Conservation (phyloP, 108 stramenopile species). For the Nannochloropsis salina region DNA sequence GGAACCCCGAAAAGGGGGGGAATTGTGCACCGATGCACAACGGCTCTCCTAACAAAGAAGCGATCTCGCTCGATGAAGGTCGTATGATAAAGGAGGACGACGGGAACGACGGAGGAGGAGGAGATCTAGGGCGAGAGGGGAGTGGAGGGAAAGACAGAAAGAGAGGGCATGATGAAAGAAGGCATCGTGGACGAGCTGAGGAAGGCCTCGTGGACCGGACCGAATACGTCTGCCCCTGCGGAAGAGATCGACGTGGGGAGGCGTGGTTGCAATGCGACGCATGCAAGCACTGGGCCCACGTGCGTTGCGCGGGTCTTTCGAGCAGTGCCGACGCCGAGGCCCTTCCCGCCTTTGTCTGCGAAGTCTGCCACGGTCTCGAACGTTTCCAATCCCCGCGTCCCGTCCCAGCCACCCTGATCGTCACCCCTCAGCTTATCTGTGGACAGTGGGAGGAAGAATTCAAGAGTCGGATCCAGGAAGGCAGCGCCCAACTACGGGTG, state of each 20-base stretch:
- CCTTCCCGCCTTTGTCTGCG: background rate
- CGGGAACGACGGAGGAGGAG: background rate
- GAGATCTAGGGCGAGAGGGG: background rate
- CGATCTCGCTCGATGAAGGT: background rate
- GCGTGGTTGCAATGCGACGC: background rate
- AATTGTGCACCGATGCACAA: no score
- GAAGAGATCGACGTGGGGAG: background rate
- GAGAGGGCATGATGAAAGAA: background rate
- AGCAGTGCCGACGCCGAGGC: background rate
- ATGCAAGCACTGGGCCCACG: constrained; percentile 1
- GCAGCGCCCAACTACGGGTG: constrained; percentile 22
- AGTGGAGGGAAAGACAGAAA: background rate
- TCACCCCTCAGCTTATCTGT: constrained; percentile 35
- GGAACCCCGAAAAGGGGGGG: no score
- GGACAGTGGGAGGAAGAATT: constrained; percentile 39
- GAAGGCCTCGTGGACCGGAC: background rate
- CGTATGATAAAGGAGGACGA: background rate
- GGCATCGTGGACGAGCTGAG: background rate
- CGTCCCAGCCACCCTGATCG: constrained; percentile 36
- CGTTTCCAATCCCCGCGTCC: background rate
- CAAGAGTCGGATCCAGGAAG: constrained; percentile 23
- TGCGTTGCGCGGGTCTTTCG: background rate
- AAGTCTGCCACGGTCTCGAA: background rate
- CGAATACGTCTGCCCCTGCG: background rate
- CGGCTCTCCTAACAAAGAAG: no score